Conservation (phyloP, 2,329 filamentous ascomycete genomes). For the Cercospora sp. region DNA sequence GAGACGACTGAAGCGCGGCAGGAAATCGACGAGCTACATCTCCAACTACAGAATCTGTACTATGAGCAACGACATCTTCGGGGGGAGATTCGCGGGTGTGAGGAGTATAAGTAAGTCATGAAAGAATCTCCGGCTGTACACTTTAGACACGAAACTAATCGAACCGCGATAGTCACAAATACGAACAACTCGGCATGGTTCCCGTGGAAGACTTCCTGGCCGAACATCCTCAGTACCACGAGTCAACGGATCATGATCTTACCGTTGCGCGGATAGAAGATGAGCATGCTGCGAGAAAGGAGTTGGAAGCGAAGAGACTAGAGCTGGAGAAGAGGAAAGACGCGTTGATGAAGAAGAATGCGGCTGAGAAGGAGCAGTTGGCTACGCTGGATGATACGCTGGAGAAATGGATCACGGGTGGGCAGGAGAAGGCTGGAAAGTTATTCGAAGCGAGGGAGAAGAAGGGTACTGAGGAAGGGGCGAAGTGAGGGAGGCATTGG, state of each 20-base stretch:
- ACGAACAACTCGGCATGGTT: constrained; percentile 82
- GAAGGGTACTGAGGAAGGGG: constrained; percentile 22
- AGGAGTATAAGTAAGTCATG: constrained; percentile 77
- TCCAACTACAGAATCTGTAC: constrained; percentile 92
- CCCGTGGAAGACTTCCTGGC: constrained; percentile 77
- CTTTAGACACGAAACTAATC: too few relatives aligned
- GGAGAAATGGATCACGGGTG: constrained; percentile 53
- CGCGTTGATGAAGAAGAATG: constrained; percentile 72
- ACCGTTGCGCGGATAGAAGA: constrained; percentile 91
- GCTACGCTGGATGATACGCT: constrained; percentile 88
- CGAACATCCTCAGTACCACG: constrained; percentile 71
- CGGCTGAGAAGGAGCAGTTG: constrained; percentile 89
- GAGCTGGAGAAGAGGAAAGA: constrained; percentile 64
- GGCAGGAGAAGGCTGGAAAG: constrained; percentile 32
- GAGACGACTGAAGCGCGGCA: constrained; percentile 83
- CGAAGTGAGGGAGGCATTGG: constrained; percentile 3
- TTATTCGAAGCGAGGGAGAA: constrained; percentile 35
- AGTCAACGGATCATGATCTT: constrained; percentile 72
- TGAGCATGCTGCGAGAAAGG: constrained; percentile 80
- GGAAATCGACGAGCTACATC: constrained; percentile 86
- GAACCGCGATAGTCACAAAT: constrained; percentile 22
- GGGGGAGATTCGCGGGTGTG: constrained; percentile 86
- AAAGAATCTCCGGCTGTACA: too few relatives aligned
- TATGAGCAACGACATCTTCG: constrained; percentile 92
- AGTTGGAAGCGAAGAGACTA: constrained; percentile 79